These are phyloP conservation scores for Neurospora pannonica DNA, from an alignment of 495 filamentous ascomycete genomes.

Conservation along the genomic window DNA sequence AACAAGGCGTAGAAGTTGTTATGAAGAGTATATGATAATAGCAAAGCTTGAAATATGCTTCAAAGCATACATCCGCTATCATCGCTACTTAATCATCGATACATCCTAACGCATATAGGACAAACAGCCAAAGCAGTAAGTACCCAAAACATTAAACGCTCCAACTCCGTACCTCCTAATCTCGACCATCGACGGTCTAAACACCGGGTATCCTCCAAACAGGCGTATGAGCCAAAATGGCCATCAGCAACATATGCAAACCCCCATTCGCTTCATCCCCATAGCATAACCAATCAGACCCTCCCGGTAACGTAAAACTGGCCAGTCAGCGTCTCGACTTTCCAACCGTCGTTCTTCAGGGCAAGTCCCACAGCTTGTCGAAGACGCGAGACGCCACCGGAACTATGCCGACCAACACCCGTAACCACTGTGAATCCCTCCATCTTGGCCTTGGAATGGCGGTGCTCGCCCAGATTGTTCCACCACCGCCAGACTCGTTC, in stretches of 20 bases:
- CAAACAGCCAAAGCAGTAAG: not conserved
- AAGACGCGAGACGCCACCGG: slow-evolving; percentile 63
- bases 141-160: not conserved
- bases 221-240: not conserved
- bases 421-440: slow-evolving; percentile 64
- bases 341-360: slow-evolving; percentile 74
- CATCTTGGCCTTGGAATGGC: slow-evolving; percentile 34
- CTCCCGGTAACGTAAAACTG: slow-evolving; percentile 55
- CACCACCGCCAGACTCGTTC: slow-evolving; percentile 69
- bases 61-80: not conserved
- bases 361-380: slow-evolving; percentile 73
- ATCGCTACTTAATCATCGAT: not conserved
- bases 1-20: not conserved
- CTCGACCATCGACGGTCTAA: not conserved
- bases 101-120: not conserved
- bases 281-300: slow-evolving; percentile 2
- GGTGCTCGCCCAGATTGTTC: slow-evolving; percentile 55
- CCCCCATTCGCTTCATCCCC: not conserved
- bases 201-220: not conserved
- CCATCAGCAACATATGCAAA: not conserved
- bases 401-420: slow-evolving; percentile 68
- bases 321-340: slow-evolving; percentile 58
- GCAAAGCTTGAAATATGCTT: not conserved
- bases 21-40: not conserved
- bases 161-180: not conserved